phyloP scores from a whole-genome alignment of 1,284 basidiomycete genomes.

The Somion occarium region DNA sequence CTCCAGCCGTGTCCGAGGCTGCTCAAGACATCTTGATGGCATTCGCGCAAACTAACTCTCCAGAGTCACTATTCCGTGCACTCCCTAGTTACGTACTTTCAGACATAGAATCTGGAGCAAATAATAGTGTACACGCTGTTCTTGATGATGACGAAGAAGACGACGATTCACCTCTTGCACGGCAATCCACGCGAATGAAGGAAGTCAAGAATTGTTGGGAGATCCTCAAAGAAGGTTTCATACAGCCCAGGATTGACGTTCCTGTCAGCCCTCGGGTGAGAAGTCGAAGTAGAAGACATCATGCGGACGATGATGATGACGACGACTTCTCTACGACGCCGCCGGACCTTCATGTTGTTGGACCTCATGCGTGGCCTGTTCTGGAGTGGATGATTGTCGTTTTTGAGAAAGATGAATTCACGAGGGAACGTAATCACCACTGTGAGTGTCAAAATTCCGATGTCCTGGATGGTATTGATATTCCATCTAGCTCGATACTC shows the following conservation, averaged over 20 bases:
- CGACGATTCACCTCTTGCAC: slow-evolving; percentile 53
- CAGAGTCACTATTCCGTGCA: slow-evolving; percentile 46
- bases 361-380: slow-evolving; percentile 57
- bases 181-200: slow-evolving; percentile 46
- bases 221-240: slow-evolving; percentile 51
- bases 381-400: slow-evolving; percentile 60
- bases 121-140: not conserved
- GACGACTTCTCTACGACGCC: slow-evolving; percentile 19
- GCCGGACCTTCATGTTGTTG: slow-evolving; percentile 33
- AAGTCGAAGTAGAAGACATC: slow-evolving; percentile 23
- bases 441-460: slow-evolving; percentile 22
- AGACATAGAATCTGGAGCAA: not conserved
- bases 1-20: slow-evolving; percentile 39
- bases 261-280: slow-evolving; percentile 22
- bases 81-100: slow-evolving; percentile 38
- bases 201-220: slow-evolving; percentile 57
- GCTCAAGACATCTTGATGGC: slow-evolving; percentile 54
- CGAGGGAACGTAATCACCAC: slow-evolving; percentile 27
- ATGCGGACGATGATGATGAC: slow-evolving; percentile 25
- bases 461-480: slow-evolving; percentile 4
- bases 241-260: slow-evolving; percentile 29
- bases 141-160: slow-evolving; percentile 29
- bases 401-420: slow-evolving; percentile 58
- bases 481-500: slow-evolving; percentile 46
- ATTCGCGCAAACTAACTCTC: slow-evolving; percentile 51